A percentile compares a stretch with the other conserved stretches of the same genome.
These are phyloP conservation scores for Liriodendron chinense DNA, from an alignment of 164 flowering plant genomes.

Conservation along the genomic window DNA sequence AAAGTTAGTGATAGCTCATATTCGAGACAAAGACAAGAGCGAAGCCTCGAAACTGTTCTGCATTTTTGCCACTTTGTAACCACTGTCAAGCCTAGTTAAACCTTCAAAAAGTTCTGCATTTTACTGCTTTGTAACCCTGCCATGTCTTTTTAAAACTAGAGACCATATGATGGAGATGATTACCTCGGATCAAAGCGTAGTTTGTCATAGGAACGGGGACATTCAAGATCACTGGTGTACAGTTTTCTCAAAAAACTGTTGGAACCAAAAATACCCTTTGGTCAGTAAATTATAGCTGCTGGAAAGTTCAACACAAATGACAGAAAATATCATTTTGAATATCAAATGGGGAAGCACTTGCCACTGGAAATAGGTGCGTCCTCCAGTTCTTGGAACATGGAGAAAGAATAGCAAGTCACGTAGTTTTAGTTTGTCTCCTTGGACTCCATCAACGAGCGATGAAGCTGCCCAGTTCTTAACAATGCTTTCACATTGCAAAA, in stretches of 20 bases:
- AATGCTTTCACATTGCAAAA: slow-evolving; percentile 52
- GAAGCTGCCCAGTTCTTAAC: slow-evolving; percentile 75
- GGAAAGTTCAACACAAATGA: background rate
- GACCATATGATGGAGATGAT: no score
- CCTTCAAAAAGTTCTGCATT: no score
- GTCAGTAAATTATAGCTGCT: background rate
- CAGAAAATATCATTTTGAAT: background rate
- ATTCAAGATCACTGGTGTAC: slow-evolving; percentile 59
- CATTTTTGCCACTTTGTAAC: no score
- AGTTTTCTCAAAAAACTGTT: slow-evolving; percentile 83
- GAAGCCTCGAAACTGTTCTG: no score
- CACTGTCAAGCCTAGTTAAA: no score
- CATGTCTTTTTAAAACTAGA: background rate
- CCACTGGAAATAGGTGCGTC: slow-evolving; percentile 93
- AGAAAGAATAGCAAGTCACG: slow-evolving; percentile 85
- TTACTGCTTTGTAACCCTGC: no score
- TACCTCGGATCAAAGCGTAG: slow-evolving; percentile 89
- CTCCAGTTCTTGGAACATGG: slow-evolving; percentile 96
- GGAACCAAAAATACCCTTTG: slow-evolving; percentile 5
- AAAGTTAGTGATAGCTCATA: no score
- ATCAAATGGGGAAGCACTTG: slow-evolving; percentile 18
- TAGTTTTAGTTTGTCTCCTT: slow-evolving; percentile 59
- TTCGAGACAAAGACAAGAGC: no score
- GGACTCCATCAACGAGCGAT: slow-evolving; percentile 42
- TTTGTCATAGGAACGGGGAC: slow-evolving; percentile 98